These are phyloP conservation scores for Ustilago vetiveriae DNA, from an alignment of 1,284 basidiomycete species.

Conservation along the genomic window DNA sequence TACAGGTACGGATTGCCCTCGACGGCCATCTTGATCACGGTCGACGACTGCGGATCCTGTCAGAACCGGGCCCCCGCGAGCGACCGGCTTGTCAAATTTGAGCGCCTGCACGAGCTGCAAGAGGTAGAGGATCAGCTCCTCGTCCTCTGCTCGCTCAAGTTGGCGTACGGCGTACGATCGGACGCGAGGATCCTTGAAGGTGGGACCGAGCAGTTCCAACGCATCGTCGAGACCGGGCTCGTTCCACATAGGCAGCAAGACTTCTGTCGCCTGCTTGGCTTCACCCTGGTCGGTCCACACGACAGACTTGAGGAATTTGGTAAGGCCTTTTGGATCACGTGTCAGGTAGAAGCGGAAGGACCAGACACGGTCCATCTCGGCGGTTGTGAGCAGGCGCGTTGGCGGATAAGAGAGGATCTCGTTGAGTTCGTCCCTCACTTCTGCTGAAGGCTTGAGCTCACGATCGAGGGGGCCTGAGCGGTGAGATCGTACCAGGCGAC, in stretches of 20 bases:
- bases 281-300: conserved; percentile 96
- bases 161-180: conserved; percentile 92
- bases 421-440: conserved; percentile 89
- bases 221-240: conserved; percentile 97
- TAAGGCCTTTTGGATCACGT: conserved; percentile 84
- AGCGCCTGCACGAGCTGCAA: conserved; percentile 96
- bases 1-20: conserved; percentile 8
- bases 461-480: conserved; percentile 91
- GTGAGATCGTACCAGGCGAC: conserved; percentile 91
- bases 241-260: conserved; percentile 93
- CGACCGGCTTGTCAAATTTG: conserved; percentile 70
- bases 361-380: conserved; percentile 97
- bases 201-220: conserved; percentile 86
- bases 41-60: conserved; percentile 21
- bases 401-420: conserved; percentile 91
- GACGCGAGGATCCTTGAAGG: conserved; percentile 88
- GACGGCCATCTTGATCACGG: conserved; percentile 13
- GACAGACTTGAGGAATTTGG: conserved; percentile 97
- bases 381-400: conserved; percentile 83
- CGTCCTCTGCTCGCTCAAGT: conserved; percentile 89
- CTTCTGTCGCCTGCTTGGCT: conserved; percentile 96
- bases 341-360: conserved; percentile 97
- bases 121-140: conserved; percentile 93
- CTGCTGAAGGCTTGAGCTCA: conserved; percentile 93
- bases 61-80: conserved; percentile 13